These are phyloP conservation scores for Entrophospora sp. DNA, from an alignment of 192 early-diverging fungal species.

Conservation along the genomic window DNA sequence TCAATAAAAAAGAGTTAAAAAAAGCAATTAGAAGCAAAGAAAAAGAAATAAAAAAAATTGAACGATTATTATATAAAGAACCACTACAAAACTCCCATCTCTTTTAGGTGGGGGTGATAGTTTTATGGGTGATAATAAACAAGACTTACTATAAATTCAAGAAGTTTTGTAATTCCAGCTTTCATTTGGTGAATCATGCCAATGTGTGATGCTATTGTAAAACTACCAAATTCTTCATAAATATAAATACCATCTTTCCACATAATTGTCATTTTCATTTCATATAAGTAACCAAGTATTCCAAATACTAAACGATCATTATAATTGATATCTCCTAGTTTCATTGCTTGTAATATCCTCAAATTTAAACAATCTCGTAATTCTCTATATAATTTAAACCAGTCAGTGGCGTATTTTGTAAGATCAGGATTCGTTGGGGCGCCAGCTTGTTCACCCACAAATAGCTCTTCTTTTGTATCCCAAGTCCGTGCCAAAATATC, in stretches of 20 bases:
- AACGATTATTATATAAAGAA: no score
- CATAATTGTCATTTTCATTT: background rate
- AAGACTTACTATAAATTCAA: constrained; percentile 7
- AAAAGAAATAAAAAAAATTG: no score
- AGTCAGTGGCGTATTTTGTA: background rate
- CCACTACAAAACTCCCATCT: no score
- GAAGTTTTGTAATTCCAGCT: background rate
- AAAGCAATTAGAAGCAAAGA: no score
- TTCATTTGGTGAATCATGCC: background rate
- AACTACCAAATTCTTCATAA: background rate
- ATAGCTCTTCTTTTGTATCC: background rate
- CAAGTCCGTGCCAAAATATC: background rate
- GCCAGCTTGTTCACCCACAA: background rate
- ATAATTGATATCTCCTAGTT: background rate
- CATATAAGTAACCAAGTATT: background rate
- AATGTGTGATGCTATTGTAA: background rate
- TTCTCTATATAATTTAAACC: no score
- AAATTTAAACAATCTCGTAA: background rate
- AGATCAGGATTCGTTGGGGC: background rate
- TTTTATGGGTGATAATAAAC: no score
- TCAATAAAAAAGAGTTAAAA: no score
- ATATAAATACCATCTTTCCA: constrained; percentile 5
- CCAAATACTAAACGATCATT: background rate
- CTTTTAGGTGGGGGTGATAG: no score
- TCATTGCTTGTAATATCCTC: background rate